Evolutionary conservation across 768 basidiomycete species (phyloP).

Genomic region (Panellus pusillus): DNA sequence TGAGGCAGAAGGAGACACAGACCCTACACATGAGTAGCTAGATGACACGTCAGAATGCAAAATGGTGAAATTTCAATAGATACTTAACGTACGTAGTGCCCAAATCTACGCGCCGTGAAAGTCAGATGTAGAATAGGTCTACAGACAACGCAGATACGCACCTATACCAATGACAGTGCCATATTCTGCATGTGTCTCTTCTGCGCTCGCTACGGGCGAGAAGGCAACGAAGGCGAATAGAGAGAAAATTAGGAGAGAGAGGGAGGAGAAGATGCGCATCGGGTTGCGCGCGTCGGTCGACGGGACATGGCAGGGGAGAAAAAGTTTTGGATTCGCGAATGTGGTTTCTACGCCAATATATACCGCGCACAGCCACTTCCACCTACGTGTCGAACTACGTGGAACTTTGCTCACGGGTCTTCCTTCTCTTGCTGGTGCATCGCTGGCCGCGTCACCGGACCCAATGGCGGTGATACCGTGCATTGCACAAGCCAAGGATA

Average conservation of each 20-base stretch:
- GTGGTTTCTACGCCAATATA: no score
- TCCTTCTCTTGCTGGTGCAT: no score
- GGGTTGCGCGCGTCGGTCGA: conserved; percentile 58
- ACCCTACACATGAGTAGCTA: conserved; percentile 97
- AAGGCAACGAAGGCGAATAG: conserved; percentile 73
- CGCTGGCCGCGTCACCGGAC: no score
- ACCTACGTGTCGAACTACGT: no score
- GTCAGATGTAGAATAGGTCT: conserved; percentile 1
- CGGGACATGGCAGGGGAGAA: conserved; percentile 38
- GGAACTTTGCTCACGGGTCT: no score
- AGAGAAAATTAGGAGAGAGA: conserved; percentile 60
- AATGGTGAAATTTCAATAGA: neutral
- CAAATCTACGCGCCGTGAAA: conserved; percentile 55
- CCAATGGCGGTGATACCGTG: no score
- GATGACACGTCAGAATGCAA: conserved; percentile 26
- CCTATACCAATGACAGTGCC: conserved; percentile 94
- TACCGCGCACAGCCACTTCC: no score
- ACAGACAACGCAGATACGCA: conserved; percentile 33
- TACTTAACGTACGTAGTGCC: conserved; percentile 73
- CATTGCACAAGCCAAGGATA: no score
- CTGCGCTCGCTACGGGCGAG: conserved; percentile 64
- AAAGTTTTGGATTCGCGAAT: neutral
- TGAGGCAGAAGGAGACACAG: conserved; percentile 29
- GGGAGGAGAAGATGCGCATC: conserved; percentile 53
- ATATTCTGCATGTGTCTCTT: conserved; percentile 72